Conservation (phyloP, 2,329 filamentous ascomycete genomes). For the Sclerotinia nivalis region DNA sequence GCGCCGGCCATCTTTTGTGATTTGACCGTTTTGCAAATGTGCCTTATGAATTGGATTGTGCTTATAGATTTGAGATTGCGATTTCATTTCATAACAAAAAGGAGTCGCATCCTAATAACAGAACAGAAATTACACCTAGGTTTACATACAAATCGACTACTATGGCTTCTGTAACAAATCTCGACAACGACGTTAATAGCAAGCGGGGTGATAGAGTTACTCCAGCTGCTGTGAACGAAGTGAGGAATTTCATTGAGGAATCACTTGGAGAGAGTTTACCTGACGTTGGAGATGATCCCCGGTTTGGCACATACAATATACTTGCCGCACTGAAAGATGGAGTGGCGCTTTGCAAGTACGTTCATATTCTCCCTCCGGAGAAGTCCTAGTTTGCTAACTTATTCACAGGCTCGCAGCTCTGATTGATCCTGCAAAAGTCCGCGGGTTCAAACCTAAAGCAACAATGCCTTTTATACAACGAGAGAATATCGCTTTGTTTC, state of each 20-base stretch:
- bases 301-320: conserved; percentile 52
- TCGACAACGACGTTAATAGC: conserved; percentile 94
- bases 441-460: conserved; percentile 83
- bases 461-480: conserved; percentile 98
- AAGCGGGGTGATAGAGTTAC: conserved; percentile 93
- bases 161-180: conserved; percentile 91
- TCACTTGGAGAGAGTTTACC: conserved; percentile 73
- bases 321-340: conserved; percentile 88
- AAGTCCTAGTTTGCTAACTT: conserved; percentile 24
- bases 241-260: conserved; percentile 80
- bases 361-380: conserved; percentile 22
- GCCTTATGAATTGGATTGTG: conserved; percentile 18
- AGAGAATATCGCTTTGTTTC: conserved; percentile 98
- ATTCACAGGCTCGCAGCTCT: conserved; percentile 71
- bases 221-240: conserved; percentile 83
- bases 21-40: conserved; percentile 13
- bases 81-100: conserved; percentile 20
- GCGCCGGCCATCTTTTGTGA: conserved; percentile 20
- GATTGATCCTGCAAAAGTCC: conserved; percentile 70
- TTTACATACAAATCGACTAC: conserved; percentile 9
- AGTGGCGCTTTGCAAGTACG: conserved; percentile 86
- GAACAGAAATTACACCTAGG: background rate
- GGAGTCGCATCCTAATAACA: conserved; percentile 11
- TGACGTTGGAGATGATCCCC: conserved; percentile 49
- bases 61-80: conserved; percentile 20